Evolutionary conservation across 768 basidiomycete genomes (phyloP).

Genomic region (Boletus eberwhitei): DNA sequence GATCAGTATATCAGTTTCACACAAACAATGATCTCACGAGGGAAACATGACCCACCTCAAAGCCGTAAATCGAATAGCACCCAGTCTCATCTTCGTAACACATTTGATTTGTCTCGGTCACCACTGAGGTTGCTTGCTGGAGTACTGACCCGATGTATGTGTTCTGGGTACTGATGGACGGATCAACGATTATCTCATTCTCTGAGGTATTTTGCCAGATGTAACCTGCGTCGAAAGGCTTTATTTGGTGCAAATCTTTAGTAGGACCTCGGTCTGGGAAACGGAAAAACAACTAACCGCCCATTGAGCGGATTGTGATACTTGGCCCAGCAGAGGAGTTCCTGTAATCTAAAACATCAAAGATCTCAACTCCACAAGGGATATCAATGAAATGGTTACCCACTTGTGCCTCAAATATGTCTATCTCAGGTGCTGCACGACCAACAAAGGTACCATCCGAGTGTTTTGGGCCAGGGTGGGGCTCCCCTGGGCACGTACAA

Average conservation of each 20-base stretch:
- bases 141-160: conserved; percentile 62
- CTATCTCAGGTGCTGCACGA: conserved; percentile 84
- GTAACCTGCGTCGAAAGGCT: conserved; percentile 79
- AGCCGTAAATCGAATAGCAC: conserved; percentile 77
- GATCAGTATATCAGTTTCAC: neutral
- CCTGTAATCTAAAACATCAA: conserved; percentile 44
- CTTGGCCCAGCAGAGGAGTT: conserved; percentile 47
- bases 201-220: conserved; percentile 58
- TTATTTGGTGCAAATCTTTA: neutral
- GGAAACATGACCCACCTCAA: conserved; percentile 49
- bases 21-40: neutral
- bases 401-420: conserved; percentile 80
- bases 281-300: conserved; percentile 46
- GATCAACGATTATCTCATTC: conserved; percentile 57
- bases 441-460: conserved; percentile 76
- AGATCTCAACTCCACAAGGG: conserved; percentile 5
- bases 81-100: conserved; percentile 64
- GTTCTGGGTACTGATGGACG: conserved; percentile 54
- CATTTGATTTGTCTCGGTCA: conserved; percentile 60
- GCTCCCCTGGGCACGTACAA: conserved; percentile 80
- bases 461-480: conserved; percentile 79
- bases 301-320: conserved; percentile 86
- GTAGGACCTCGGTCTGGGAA: neutral
- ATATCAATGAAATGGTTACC: conserved; percentile 15
- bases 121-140: conserved; percentile 78